Percentiles rank a stretch among this genome's conserved stretches.
Conservation (phyloP, 176 grass and related monocot genomes). For the Neostapfia colusana region DNA sequence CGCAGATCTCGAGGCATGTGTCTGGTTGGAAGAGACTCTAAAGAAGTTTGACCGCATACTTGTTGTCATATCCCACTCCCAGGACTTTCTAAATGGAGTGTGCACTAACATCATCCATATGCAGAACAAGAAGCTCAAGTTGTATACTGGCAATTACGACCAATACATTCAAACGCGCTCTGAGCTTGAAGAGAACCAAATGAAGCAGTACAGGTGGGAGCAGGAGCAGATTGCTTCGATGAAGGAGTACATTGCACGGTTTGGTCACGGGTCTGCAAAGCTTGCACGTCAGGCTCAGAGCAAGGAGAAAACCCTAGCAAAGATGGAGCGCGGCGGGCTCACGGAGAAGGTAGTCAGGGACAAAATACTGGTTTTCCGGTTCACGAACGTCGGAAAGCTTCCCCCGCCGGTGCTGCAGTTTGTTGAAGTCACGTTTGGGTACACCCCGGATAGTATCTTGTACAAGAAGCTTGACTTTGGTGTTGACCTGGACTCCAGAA, state of each 20-base stretch:
- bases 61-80: constrained; percentile 85
- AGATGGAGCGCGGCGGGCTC: constrained; percentile 94
- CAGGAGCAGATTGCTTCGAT: constrained; percentile 91
- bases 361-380: constrained; percentile 72
- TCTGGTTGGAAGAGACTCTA: constrained; percentile 80
- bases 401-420: constrained; percentile 93
- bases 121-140: constrained; percentile 85
- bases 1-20: constrained; percentile 96
- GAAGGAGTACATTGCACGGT: constrained; percentile 97
- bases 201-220: constrained; percentile 98
- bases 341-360: constrained; percentile 77
- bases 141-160: constrained; percentile 92
- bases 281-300: constrained; percentile 92
- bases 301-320: constrained; percentile 94
- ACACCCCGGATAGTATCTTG: constrained; percentile 73
- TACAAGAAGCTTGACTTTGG: constrained; percentile 93
- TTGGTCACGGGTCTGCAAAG: constrained; percentile 96
- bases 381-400: constrained; percentile 87
- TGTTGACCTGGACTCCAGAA: constrained; percentile 86
- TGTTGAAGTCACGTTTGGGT: constrained; percentile 81
- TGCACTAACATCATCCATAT: constrained; percentile 99
- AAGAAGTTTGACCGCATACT: constrained; percentile 91
- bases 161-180: constrained; percentile 85
- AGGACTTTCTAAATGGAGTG: constrained; percentile 91
- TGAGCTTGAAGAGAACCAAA: constrained; percentile 93